Evolutionary conservation across 352 stramenopile genomes (phyloP), one percentile per base, ranked within the genome.

Genomic region (Pythium plurisporium): DNA sequence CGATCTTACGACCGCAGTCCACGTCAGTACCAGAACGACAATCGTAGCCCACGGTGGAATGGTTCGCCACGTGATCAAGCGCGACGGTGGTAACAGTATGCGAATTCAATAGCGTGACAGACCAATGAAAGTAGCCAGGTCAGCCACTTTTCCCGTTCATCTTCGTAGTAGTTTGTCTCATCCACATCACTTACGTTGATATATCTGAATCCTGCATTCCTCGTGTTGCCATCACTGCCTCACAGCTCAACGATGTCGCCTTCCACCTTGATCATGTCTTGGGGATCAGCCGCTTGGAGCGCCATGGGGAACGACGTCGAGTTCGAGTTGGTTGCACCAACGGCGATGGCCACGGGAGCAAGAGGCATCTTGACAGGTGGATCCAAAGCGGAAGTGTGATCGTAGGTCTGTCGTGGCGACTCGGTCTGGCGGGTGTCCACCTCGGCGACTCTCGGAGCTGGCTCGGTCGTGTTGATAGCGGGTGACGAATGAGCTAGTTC

Each of bases 251-350:
- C 64, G 36, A 71, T 63, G 29, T 71, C 64, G 23, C 64, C 64
- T 64, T 71, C 64, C n/a, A 71, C 64, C 25, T 46, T 34, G 48
- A 67, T 59, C 40, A 71, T 51, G n/a, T 71, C 64, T 12, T 71
- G 47, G 9, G 62, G 49, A n/a, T 69, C 54, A 14, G 31, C 38
- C 12, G 47, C 47, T 3, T 54, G n/a, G 23, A 58, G 44, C 15
- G 37, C 47, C 40, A 59, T 51, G 14, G 58, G 50, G 8, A 46
- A 37, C n/a, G n/a, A n/a, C n/a, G n/a, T n/a, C n/a, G n/a, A n/a
- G n/a, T n/a, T n/a, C n/a, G n/a, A n/a, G n/a, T n/a, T n/a, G n/a
- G n/a, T n/a, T n/a, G n/a, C n/a, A n/a, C n/a, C n/a, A n/a, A 64
- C 27, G 8, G 56, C 47, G 26, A 62, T 29, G 0, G 36, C 26